These are phyloP conservation scores for Gnomoniopsis smithogilvyi DNA, from an alignment of 2,329 filamentous ascomycete species.

Conservation along the genomic window DNA sequence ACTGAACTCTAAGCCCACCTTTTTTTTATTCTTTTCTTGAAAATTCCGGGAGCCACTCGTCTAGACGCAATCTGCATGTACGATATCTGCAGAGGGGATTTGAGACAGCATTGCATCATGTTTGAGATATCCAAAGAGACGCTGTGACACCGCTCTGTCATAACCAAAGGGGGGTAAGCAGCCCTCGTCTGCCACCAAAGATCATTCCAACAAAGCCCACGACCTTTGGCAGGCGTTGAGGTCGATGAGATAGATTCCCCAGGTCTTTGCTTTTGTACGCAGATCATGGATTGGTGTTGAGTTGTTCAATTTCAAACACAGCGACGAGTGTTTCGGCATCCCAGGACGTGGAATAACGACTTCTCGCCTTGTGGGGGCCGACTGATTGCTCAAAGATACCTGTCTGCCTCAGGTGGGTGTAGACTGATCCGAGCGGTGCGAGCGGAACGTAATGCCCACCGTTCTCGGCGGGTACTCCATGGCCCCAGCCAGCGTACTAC, in stretches of 20 bases:
- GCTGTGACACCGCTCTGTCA: constrained; percentile 8
- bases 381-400: background rate
- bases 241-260: background rate
- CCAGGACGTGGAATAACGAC: background rate
- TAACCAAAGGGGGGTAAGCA: background rate
- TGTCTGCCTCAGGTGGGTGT: too few species aligned
- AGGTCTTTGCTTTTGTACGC: background rate
- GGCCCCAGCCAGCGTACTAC: too few species aligned
- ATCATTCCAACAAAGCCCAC: background rate
- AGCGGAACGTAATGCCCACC: background rate
- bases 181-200: background rate
- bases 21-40: constrained; percentile 6
- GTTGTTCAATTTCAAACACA: background rate
- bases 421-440: too few species aligned
- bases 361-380: background rate
- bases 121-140: background rate
- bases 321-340: background rate
- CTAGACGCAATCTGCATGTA: background rate
- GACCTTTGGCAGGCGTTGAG: background rate
- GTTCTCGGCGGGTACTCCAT: too few species aligned
- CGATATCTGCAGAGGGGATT: background rate
- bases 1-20: background rate
- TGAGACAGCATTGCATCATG: constrained; percentile 9
- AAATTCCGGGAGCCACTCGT: background rate
- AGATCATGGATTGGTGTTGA: background rate